Percentiles rank a stretch among this genome's conserved stretches.
These are phyloP conservation scores for Sphenostylis stenocarpa DNA, from an alignment of 306 rosid genomes.

Conservation along the genomic window DNA sequence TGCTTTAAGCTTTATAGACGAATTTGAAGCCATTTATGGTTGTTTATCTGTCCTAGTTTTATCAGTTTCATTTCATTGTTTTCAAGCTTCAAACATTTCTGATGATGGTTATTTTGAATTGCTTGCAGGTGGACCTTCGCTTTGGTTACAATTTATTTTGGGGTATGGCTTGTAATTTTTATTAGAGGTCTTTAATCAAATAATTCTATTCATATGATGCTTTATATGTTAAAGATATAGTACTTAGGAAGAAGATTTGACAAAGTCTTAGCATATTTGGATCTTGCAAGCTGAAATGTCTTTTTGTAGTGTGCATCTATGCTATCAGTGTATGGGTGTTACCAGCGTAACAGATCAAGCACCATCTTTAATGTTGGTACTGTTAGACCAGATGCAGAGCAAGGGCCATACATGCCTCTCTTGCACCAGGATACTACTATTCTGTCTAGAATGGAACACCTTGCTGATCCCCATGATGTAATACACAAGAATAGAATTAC, in stretches of 20 bases:
- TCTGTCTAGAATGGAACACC: slow-evolving; percentile 16
- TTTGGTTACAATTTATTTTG: slow-evolving; percentile 69
- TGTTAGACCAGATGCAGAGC: slow-evolving; percentile 53
- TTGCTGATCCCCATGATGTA: slow-evolving; percentile 29
- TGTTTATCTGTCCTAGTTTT: neutral
- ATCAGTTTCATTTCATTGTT: slow-evolving; percentile 23
- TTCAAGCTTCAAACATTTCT: slow-evolving; percentile 1
- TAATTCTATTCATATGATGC: neutral
- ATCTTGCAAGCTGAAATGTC: slow-evolving; percentile 28
- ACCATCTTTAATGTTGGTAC: slow-evolving; percentile 12
- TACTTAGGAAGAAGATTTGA: neutral
- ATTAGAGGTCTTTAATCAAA: slow-evolving; percentile 17
- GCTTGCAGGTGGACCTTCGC: slow-evolving; percentile 81
- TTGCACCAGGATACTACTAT: slow-evolving; percentile 43
- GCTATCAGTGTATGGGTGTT: slow-evolving; percentile 66
- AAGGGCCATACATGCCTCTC: slow-evolving; percentile 54
- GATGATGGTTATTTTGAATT: slow-evolving; percentile 34
- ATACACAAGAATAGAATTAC: slow-evolving; percentile 26
- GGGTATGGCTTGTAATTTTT: slow-evolving; percentile 49
- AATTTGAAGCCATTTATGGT: neutral
- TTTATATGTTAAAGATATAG: neutral
- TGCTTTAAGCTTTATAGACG: neutral
- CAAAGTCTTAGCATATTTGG: neutral
- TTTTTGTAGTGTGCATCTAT: slow-evolving; percentile 63
- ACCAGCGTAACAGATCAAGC: slow-evolving; percentile 39